Evolutionary conservation across 1,139 yeast genomes (phyloP), one percentile per base, ranked within the genome.

Genomic region (Taphrina wiesneri): DNA sequence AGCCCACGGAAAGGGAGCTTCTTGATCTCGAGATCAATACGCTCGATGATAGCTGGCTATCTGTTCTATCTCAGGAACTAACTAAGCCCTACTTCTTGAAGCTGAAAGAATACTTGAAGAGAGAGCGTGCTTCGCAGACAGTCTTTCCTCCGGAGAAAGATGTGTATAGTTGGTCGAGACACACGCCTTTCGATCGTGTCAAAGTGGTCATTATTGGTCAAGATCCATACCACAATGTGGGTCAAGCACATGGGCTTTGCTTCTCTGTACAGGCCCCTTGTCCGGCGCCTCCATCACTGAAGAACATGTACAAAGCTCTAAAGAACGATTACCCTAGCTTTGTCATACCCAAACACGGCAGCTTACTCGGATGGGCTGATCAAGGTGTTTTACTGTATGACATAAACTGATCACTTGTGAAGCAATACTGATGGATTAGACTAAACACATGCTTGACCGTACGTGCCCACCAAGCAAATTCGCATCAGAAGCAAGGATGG

Each of bases 171-270:
- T 93, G 99, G 98, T 87, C 96, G 1, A 83, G 91, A 56, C 80
- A 86, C 39, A 90, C 98, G 0, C 97, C 97, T 0, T 79, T 93
- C 41, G 80, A 85, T 4, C 76, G 82, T 1, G 88, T 92, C 34
- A 86, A 85, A 73, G 95, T 95, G 39, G 82, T 93, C 2, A 81
- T 95, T 19, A 79, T 95, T 54, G 99, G 99, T 0, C 99, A 93
- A 75, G 99, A 93, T 75, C 99, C 99, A 0, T 93, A 93, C 74
- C 99, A 95, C 75, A 91, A 91, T 74, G 77, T 77, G 71, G 88
- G 89, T 72, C 99, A 93, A 75, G 99, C 99, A 0, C 99, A 93
- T 73, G 99, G 99, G 0, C 79, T 93, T 32, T 98, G 99, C 3
- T 93, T 93, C 73, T 88, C 96, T 13, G 99, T 93, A 1, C 81